Evolutionary conservation across 139 green algal species (phyloP).

Genomic region (Tetraselmis striata): DNA sequence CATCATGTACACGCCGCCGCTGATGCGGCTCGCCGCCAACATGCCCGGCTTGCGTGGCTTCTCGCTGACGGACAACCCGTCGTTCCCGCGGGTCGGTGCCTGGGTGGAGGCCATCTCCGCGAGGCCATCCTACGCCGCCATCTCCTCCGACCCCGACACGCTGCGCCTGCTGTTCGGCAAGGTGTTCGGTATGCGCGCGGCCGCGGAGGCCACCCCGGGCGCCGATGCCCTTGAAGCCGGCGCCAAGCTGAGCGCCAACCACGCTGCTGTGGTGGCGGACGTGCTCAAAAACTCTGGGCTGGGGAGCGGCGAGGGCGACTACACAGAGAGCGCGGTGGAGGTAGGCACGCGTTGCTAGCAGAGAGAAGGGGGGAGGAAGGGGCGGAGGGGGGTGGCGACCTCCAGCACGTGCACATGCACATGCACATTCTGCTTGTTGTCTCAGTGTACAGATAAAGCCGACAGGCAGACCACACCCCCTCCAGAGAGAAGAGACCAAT

Average conservation of each 20-base stretch:
- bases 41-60: constrained; percentile 13
- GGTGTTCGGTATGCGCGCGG: constrained; percentile 8
- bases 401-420: too few species aligned
- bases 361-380: too few species aligned
- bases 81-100: constrained; percentile 7
- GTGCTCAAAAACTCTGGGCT: background rate
- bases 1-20: constrained; percentile 10
- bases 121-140: constrained; percentile 13
- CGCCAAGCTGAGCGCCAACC: constrained; percentile 23
- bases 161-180: constrained; percentile 19
- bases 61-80: constrained; percentile 2
- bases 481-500: too few species aligned
- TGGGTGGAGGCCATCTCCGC: constrained; percentile 15
- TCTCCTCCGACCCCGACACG: constrained; percentile 21
- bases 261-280: background rate
- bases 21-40: constrained; percentile 25
- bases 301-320: background rate
- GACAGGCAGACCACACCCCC: too few species aligned
- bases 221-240: constrained; percentile 14
- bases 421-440: too few species aligned
- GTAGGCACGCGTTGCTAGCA: too few species aligned
- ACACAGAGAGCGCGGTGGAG: background rate
- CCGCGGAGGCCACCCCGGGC: background rate
- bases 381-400: too few species aligned
- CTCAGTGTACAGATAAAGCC: too few species aligned